These are phyloP conservation scores for Corynespora cassiicola DNA, from an alignment of 2,329 filamentous ascomycete genomes.

Conservation along the genomic window DNA sequence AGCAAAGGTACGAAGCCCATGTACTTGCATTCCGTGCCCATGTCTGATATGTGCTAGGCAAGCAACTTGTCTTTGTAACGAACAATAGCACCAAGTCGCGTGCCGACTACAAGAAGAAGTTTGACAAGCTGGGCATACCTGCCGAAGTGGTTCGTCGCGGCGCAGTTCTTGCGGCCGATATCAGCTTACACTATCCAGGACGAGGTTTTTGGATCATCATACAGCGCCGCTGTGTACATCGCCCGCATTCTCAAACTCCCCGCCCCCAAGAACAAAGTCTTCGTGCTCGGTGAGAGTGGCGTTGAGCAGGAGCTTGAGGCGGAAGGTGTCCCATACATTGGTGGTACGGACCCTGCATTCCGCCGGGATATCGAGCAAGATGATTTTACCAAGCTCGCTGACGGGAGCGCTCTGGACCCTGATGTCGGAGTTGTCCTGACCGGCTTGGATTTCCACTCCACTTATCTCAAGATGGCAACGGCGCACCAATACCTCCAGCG, in stretches of 20 bases:
- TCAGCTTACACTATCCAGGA: constrained; percentile 58
- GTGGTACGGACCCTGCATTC: constrained; percentile 81
- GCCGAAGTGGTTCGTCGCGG: constrained; percentile 64
- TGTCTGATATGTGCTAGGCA: constrained; percentile 73
- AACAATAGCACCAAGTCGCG: constrained; percentile 99
- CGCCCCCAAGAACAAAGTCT: constrained; percentile 86
- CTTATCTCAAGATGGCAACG: constrained; percentile 88
- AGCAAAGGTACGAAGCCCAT: constrained; percentile 67
- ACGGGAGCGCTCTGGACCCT: constrained; percentile 77
- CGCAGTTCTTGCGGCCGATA: background rate
- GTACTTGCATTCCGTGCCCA: constrained; percentile 11
- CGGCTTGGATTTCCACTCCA: constrained; percentile 92
- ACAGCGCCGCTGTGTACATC: constrained; percentile 96
- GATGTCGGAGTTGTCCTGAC: constrained; percentile 89
- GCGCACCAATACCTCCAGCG: constrained; percentile 85
- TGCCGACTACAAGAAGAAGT: constrained; percentile 89
- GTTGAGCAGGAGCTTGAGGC: constrained; percentile 86
- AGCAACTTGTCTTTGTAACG: constrained; percentile 93
- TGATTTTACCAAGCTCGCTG: constrained; percentile 79
- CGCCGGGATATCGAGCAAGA: constrained; percentile 79
- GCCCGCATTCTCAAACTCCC: constrained; percentile 85
- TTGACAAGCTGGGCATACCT: constrained; percentile 80
- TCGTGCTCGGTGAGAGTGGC: constrained; percentile 87
- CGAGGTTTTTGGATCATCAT: constrained; percentile 95
- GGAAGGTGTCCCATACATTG: constrained; percentile 80